Evolutionary conservation across 106 monocot species (phyloP), one percentile per base, ranked within the genome.

Genomic region (Dendrobium officinale): DNA sequence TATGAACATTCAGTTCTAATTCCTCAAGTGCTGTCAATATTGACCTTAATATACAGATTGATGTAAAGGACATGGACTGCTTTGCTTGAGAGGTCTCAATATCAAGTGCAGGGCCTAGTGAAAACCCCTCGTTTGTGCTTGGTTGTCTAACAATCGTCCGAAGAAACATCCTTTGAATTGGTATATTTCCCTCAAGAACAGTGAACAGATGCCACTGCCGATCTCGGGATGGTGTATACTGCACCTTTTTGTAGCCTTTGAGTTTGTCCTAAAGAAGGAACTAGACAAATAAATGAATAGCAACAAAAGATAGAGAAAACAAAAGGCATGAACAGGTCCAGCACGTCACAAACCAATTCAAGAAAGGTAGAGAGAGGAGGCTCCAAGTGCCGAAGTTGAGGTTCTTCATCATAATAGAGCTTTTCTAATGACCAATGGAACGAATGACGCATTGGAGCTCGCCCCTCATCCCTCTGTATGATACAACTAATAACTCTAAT

Each of bases 281-380:
- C 59, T 17, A 75, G 10, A 85, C 37, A 22, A 59, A 67, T 44
- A 42, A 67, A 61, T 18, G 48, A 51, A 77, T 27, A 6, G 55
- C 8, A 56, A 72, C 6, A 3, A 31, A 74, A n/a, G 20, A 74
- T 42, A 37, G 42, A 42, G 74, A 74, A 15, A 40, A 20, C 45
- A 54, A 4, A 44, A 75, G 26, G 54, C 0, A 29, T 54, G 24
- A 78, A 70, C 43, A 55, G 1, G 64, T 8, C 6, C 31, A 75
- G 16, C 61, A 20, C 13, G 77, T 40, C 44, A 84, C 86, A 24
- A 67, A 99, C 99, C 91, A 99, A 82, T 85, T 99, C 99, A 83
- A 99, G 99, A 79, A 95, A 99, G 79, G 95, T 99, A 55, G 99
- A 95, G 40, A 99, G 90, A 78, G 99, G 95, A 75, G 99, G 99